Base-by-base conservation (phyloP, 2,329 filamentous ascomycete species). In the Lecanicillium sp. region DNA sequence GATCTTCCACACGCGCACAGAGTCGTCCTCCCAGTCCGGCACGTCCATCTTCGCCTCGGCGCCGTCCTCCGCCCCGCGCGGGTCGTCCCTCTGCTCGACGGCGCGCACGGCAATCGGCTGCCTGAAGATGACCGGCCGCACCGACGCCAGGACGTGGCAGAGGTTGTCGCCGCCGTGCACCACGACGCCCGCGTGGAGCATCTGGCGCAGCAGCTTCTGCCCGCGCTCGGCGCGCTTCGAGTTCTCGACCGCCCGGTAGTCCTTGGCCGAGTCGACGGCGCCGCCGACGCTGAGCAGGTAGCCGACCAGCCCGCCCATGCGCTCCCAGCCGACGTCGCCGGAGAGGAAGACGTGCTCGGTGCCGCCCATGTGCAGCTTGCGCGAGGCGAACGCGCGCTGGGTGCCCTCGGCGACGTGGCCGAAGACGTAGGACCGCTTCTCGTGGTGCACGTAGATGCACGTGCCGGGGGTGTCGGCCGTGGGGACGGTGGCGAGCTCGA, bases 391-490 rank as follows among this genome's bases (percentile, higher is more conserved):
- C 40, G 83, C 81, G 49, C 93, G 79, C 70, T 97, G 93, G 1
- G 86, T 86, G 14, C 91, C 93, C 66, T 98, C 93, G 9, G 82
- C 71, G 14, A 91, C 65, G 58, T 86, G 84, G 17, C 93, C 93
- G 60, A 98, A 86, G 14, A 96, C 57, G 65, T 98, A 98, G 49
- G 87, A 79, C 58, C 85, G 84, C 58, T 82, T 79, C 57, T 91
- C 87, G 60, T 90, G 90, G 62, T 91, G 83, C 6, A 98, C 72
- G 30, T 89, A 63, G 26, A 97, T 65, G 42, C 80, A 78, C 2
- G 88, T 87, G 46, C 91, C 91, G 1, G 84, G 79, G 17, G 90
- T 95, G 67, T 98, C 93, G 51, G 84, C 85, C 55, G 91, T 93
- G 12, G 91, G 91, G 51, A 86, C 86, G 15, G 84, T 86, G 52